Conservation (phyloP, 495 filamentous ascomycete species). For the Pseudevernia furfuracea region DNA sequence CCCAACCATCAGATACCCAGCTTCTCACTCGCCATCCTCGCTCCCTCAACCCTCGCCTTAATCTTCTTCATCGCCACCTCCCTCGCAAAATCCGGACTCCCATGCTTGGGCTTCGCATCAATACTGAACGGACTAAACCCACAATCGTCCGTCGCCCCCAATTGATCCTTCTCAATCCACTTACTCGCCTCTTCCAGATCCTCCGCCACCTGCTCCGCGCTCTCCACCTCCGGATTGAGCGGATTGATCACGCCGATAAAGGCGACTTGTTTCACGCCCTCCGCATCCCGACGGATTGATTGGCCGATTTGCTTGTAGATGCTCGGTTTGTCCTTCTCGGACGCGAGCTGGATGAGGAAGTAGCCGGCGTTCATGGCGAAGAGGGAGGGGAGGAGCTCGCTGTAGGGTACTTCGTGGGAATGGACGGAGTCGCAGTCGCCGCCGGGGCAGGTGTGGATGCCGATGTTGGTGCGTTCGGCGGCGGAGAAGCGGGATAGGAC, state of each 20-base stretch:
- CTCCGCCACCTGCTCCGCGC: constrained; percentile 32
- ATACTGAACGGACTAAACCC: constrained; percentile 37
- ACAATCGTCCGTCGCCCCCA: constrained; percentile 40
- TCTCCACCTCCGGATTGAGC: constrained; percentile 34
- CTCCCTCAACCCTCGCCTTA: constrained; percentile 33
- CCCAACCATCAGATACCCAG: constrained; percentile 27
- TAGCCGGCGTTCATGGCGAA: constrained; percentile 41
- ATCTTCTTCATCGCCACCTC: constrained; percentile 38
- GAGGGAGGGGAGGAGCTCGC: constrained; percentile 34
- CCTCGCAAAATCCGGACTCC: constrained; percentile 36
- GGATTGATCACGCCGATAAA: constrained; percentile 38
- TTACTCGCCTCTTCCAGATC: constrained; percentile 32
- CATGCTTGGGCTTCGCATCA: constrained; percentile 37
- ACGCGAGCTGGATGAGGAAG: constrained; percentile 37
- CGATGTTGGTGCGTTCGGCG: constrained; percentile 34
- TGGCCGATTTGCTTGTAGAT: constrained; percentile 36
- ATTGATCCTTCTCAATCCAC: constrained; percentile 34
- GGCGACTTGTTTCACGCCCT: constrained; percentile 36
- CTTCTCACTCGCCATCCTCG: constrained; percentile 33
- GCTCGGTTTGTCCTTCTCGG: constrained; percentile 33
- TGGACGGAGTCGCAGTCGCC: constrained; percentile 40
- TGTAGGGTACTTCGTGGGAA: constrained; percentile 36
- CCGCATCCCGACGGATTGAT: constrained; percentile 33
- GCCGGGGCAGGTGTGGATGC: constrained; percentile 41
- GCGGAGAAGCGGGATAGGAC: constrained; percentile 34